Evolutionary conservation across 1,139 yeast genomes (phyloP), one percentile per base, ranked within the genome.

Genomic region (Saccharomyces hybrid): DNA sequence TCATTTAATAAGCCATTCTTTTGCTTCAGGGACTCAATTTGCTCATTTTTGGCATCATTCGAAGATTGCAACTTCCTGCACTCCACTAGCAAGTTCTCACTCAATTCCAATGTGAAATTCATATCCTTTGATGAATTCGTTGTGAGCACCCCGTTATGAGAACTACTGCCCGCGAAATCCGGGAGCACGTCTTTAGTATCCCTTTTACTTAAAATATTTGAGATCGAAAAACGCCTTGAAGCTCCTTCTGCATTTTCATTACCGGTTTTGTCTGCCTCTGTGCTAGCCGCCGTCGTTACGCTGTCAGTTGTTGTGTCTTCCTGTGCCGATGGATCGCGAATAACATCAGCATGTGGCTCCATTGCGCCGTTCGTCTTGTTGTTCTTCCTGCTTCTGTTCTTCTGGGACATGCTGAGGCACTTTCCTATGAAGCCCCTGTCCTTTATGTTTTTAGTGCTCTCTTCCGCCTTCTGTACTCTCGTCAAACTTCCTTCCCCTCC

Each of bases 101-200:
- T 86, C 58, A 90, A 73, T 1, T 89, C 95, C 54, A 90, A 86
- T 4, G 88, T 88, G 68, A 89, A 89, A 62, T 84, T 82, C 74
- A 88, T 82, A 60, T 88, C 93, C 50, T 51, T 51, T 14, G 53
- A 47, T 14, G 47, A 34, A 26, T 9, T 24, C 34, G 42, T n/a
- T 31, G 29, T 6, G 57, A 32, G 34, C 21, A 47, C 64, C 50
- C 54, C 70, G 56, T 29, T 69, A 57, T 60, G 64, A 54, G 57
- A 60, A 52, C 54, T 54, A 52, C 64, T 62, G 19, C 58, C 71
- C 61, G 56, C 68, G 55, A 49, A 63, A 62, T 49, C 56, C n/a
- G 74, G 73, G 44, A 70, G 54, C 1, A 71, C 66, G 2, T 64
- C 62, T 53, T 66, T 57, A 57, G 66, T 62, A 51, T 70, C 70